phyloP scores from a whole-genome alignment of 257 asterid genomes.

The Linderniella brevidens region DNA sequence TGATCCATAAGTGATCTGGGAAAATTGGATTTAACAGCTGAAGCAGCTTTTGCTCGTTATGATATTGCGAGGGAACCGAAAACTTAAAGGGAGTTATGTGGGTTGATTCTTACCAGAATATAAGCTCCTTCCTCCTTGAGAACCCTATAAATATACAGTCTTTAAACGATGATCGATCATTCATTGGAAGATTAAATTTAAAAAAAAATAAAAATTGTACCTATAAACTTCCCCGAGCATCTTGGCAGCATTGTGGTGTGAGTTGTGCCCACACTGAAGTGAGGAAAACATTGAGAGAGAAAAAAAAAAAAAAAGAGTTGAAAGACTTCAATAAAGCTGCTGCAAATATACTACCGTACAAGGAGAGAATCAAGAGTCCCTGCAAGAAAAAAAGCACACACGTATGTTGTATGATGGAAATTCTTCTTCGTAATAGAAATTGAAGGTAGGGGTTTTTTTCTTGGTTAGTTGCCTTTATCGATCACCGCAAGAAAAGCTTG shows the following conservation, averaged over 20 bases:
- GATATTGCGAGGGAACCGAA: conserved; percentile 4
- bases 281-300: conserved; percentile 1
- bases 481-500: conserved; percentile 43
- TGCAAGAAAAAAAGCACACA: conserved; percentile 34
- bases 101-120: conserved; percentile 36
- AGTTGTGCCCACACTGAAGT: conserved; percentile 47
- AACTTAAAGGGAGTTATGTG: not conserved
- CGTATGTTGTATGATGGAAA: conserved; percentile 14
- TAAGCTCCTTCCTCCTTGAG: conserved; percentile 69
- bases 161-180: conserved; percentile 31
- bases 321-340: no score
- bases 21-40: conserved; percentile 10
- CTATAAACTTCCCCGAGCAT: conserved; percentile 64
- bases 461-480: conserved; percentile 68
- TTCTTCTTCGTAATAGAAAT: conserved; percentile 6
- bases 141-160: conserved; percentile 35
- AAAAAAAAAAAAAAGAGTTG: no score
- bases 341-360: conserved; percentile 29
- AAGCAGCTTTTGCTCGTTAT: no score
- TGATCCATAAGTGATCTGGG: conserved; percentile 67
- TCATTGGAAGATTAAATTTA: conserved; percentile 19
- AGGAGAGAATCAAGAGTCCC: conserved; percentile 72
- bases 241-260: conserved; percentile 46
- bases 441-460: not conserved
- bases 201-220: conserved; percentile 22